Percentiles rank a stretch among this genome's conserved stretches.
These are phyloP conservation scores for Russula foetens DNA, from an alignment of 768 basidiomycete genomes.

Conservation along the genomic window DNA sequence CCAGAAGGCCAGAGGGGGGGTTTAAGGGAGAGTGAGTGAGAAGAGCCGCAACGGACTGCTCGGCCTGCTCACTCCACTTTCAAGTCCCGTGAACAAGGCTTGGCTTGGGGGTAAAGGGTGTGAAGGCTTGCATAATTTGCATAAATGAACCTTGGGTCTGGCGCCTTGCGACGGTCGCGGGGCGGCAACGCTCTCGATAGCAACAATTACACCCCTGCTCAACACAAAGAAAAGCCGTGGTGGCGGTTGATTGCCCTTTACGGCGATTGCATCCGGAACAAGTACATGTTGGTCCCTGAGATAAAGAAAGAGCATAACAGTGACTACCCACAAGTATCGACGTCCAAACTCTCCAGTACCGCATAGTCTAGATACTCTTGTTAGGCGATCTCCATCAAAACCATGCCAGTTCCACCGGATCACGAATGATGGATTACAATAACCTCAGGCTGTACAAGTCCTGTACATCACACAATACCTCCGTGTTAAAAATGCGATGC, in stretches of 20 bases:
- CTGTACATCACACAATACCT: too few relatives aligned
- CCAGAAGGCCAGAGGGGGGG: neutral
- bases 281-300: neutral
- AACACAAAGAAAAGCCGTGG: neutral
- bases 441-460: too few relatives aligned
- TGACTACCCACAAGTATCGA: too few relatives aligned
- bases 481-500: neutral
- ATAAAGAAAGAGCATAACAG: too few relatives aligned
- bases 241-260: neutral
- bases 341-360: too few relatives aligned
- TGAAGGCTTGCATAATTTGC: neutral
- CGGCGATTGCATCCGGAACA: neutral
- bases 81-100: neutral
- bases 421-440: too few relatives aligned
- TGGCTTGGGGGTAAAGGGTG: neutral
- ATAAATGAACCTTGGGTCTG: neutral
- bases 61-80: neutral
- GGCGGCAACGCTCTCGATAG: conserved; percentile 10
- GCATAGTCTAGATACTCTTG: too few relatives aligned
- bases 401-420: too few relatives aligned
- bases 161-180: conserved; percentile 4
- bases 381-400: too few relatives aligned
- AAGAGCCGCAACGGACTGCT: too few relatives aligned
- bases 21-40: neutral
- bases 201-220: neutral